Evolutionary conservation across 345 rosid species (phyloP).

Genomic region (Linum lewisii): DNA sequence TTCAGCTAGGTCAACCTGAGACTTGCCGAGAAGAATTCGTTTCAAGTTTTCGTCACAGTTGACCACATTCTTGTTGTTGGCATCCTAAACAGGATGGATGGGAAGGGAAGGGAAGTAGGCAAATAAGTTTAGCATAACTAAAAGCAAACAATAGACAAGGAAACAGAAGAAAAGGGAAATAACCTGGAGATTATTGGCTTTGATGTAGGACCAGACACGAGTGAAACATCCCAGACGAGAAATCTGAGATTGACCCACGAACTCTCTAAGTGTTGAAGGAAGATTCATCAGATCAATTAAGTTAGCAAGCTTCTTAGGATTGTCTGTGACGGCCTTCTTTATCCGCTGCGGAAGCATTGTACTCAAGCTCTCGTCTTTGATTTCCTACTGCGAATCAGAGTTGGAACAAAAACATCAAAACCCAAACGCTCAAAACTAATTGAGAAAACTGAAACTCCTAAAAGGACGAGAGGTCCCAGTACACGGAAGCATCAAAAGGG

Average conservation of each 20-base stretch:
- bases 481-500: neutral
- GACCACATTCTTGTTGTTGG: constrained; percentile 69
- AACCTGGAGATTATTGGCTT: constrained; percentile 83
- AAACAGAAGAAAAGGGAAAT: neutral
- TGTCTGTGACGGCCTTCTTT: constrained; percentile 59
- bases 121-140: neutral
- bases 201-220: constrained; percentile 86
- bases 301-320: constrained; percentile 74
- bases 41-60: constrained; percentile 70
- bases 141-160: neutral
- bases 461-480: neutral
- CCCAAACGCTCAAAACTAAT: too few species aligned
- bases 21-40: constrained; percentile 61
- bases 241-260: constrained; percentile 82
- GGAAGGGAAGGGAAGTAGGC: neutral
- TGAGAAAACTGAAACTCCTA: neutral
- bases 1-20: constrained; percentile 66
- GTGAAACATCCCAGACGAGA: constrained; percentile 87
- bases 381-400: constrained; percentile 5
- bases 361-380: constrained; percentile 11
- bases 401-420: neutral
- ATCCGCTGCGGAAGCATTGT: constrained; percentile 63
- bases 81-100: constrained; percentile 37
- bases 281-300: constrained; percentile 85
- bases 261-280: constrained; percentile 70